Percentiles rank a stretch among this genome's conserved stretches.
Evolutionary conservation across 805 yeast genomes (phyloP).

Genomic region (Candida vaughaniae): DNA sequence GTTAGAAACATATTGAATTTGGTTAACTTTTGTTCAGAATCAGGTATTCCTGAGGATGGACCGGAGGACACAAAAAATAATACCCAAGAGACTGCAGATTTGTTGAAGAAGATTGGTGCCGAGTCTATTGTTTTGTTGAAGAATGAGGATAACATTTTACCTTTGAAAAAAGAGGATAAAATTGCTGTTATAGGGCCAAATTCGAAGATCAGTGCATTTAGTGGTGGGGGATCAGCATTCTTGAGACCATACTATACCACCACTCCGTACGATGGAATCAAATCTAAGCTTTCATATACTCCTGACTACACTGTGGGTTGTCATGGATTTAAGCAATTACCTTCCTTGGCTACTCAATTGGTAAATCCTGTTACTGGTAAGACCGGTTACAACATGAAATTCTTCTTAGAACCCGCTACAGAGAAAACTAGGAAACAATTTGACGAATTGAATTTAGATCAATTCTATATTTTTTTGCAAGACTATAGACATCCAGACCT

Average conservation of each 20-base stretch:
- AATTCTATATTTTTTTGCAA: conserved; percentile 20
- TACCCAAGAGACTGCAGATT: conserved; percentile 23
- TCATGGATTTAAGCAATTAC: conserved; percentile 27
- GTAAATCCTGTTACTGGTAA: conserved; percentile 22
- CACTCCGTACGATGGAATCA: conserved; percentile 24
- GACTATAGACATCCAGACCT: conserved; percentile 19
- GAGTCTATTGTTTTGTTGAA: conserved; percentile 30
- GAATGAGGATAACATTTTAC: conserved; percentile 25
- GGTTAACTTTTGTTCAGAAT: conserved; percentile 20
- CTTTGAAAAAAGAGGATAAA: conserved; percentile 28
- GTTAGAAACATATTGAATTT: conserved; percentile 27
- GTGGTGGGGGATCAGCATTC: conserved; percentile 37
- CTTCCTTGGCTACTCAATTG: conserved; percentile 23
- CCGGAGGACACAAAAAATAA: conserved; percentile 18
- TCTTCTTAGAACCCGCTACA: conserved; percentile 18
- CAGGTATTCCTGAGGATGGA: conserved; percentile 22
- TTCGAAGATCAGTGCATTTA: conserved; percentile 26
- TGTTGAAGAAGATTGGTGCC: conserved; percentile 21
- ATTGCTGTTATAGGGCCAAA: conserved; percentile 35
- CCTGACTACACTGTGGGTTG: conserved; percentile 32
- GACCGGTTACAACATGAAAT: conserved; percentile 23
- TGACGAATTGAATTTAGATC: conserved; percentile 20
- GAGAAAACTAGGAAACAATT: conserved; percentile 15
- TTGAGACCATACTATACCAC: conserved; percentile 25
- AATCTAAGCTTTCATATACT: conserved; percentile 13